Conservation (phyloP, 2,329 filamentous ascomycete species). For the Xylogone sp. region DNA sequence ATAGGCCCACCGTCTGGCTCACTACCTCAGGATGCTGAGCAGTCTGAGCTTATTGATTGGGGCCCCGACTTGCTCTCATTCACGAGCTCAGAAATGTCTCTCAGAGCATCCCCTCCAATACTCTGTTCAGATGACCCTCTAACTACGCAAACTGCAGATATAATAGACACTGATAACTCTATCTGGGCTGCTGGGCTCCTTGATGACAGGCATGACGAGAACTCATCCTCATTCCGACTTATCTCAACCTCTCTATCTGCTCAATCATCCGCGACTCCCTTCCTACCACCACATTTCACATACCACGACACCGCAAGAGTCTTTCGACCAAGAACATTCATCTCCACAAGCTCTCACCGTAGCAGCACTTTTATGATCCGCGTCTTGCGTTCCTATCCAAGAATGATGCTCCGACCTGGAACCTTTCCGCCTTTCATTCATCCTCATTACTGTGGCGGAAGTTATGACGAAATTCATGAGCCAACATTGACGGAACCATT, state of each 20-base stretch:
- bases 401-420: constrained; percentile 11
- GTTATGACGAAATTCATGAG: neutral
- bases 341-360: constrained; percentile 3
- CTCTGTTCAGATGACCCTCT: too few relatives aligned
- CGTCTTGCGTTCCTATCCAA: constrained; percentile 12
- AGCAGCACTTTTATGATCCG: constrained; percentile 13
- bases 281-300: neutral
- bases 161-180: too few relatives aligned
- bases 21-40: too few relatives aligned
- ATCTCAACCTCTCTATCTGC: neutral
- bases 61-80: too few relatives aligned
- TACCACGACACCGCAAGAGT: constrained; percentile 2
- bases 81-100: too few relatives aligned
- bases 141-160: too few relatives aligned
- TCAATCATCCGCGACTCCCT: too few relatives aligned
- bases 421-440: constrained; percentile 16
- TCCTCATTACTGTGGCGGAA: neutral
- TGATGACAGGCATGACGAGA: neutral
- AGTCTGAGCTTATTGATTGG: too few relatives aligned
- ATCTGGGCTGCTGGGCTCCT: neutral
- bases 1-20: too few relatives aligned
- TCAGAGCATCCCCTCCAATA: too few relatives aligned
- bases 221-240: neutral
- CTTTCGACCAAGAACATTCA: constrained; percentile 5
- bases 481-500: constrained; percentile 5